A percentile compares a stretch with the other conserved stretches of the same genome.
Conservation (phyloP, 225 moss, liverwort and hornwort species). For the Physcomitrellopsis africana region DNA sequence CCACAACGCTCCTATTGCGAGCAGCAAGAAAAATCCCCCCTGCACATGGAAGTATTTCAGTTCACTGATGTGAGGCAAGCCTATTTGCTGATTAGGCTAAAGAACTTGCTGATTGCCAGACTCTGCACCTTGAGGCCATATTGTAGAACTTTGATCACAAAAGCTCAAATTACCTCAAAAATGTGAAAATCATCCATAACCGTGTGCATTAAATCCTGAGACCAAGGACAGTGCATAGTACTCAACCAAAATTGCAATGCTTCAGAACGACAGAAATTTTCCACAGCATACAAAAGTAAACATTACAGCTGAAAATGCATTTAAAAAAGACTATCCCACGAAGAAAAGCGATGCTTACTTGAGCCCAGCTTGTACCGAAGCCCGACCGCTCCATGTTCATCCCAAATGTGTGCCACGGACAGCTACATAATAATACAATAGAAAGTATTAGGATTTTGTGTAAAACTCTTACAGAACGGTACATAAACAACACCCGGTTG, state of each 20-base stretch:
- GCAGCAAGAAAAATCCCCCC: constrained; percentile 60
- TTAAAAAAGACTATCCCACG: constrained; percentile 1
- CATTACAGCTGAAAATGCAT: neutral
- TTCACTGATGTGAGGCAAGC: constrained; percentile 8
- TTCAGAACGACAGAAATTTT: neutral
- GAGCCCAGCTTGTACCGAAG: constrained; percentile 68
- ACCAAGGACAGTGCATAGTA: neutral
- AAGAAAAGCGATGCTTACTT: constrained; percentile 40
- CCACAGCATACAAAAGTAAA: constrained; percentile 5
- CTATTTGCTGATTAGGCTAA: neutral
- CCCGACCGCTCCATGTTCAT: constrained; percentile 69
- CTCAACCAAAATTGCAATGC: constrained; percentile 14
- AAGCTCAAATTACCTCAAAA: neutral
- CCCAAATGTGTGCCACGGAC: constrained; percentile 70
- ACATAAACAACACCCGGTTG: neutral
- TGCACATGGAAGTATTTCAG: constrained; percentile 39
- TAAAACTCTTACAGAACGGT: neutral
- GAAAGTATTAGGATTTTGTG: constrained; percentile 12
- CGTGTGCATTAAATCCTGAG: neutral
- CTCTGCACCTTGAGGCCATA: neutral
- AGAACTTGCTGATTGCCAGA: constrained; percentile 1
- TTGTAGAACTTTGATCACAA: constrained; percentile 13
- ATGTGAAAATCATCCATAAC: neutral
- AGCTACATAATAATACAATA: constrained; percentile 42
- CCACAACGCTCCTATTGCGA: constrained; percentile 52